Evolutionary conservation across 805 yeast species (phyloP), one percentile per base, ranked within the genome.

Genomic region (Diddensiella transvaalensis): DNA sequence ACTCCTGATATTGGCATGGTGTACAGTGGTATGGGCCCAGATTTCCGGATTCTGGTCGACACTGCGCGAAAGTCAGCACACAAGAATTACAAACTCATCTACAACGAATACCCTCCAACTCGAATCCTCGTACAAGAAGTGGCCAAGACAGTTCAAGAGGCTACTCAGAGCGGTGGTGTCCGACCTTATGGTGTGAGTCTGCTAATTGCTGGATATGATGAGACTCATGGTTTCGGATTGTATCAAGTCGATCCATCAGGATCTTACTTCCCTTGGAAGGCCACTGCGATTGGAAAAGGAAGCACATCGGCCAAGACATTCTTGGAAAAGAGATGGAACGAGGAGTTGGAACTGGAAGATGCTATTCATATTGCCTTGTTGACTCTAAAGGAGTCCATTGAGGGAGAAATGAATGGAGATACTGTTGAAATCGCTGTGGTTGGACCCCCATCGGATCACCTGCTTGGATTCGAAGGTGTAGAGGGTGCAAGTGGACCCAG

Each of bases 221-320:
- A 84, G 32, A 75, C 75, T 50, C 80, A 77, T 59, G 82, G 82
- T 23, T 90, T 79, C 68, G 86, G 86, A 64, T 75, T 93, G 51
- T 93, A 93, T 68, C 99, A 93, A 70, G 95, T 93, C 42, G 99
- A 93, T 71, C 99, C 99, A 3, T 85, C 96, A 2, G 99, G 99
- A 6, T 82, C 96, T 36, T 93, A 85, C 67, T 93, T 87, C 77
- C 98, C 99, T 6, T 93, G 99, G 99, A 93, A 91, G 70, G 99
- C 99, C 33, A 91, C 99, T 2, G 98, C 99, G 21, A 93, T 93
- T 60, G 99, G 99, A 55, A 90, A 89, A 65, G 95, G 96, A 22
- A 83, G 96, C 2, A 81, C 82, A 39, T 87, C 95, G n/a, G 99
- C 98, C 30, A 93, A 95, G 74, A 91, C 98, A 1, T 93, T 93